Percentiles rank a stretch among this genome's conserved stretches.
Evolutionary conservation across 805 yeast genomes (phyloP).

Genomic region (Cyberlindnera suaveolens): DNA sequence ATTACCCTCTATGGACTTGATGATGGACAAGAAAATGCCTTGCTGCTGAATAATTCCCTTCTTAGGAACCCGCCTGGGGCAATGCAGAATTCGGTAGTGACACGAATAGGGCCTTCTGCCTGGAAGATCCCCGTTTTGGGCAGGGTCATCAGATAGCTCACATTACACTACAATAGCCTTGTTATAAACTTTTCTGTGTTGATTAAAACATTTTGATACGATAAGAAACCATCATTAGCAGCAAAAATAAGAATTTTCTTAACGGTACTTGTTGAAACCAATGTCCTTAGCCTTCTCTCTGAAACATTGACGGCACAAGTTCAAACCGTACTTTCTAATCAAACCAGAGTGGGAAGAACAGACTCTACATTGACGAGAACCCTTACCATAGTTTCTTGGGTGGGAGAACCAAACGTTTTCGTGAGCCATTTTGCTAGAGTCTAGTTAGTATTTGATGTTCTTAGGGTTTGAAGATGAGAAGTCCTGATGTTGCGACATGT

Average conservation of each 20-base stretch:
- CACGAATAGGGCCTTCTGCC: neutral
- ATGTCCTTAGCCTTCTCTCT: slow-evolving; percentile 99
- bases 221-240: slow-evolving; percentile 15
- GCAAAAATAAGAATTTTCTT: slow-evolving; percentile 30
- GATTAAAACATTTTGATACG: slow-evolving; percentile 15
- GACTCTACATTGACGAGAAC: slow-evolving; percentile 99
- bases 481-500: too few relatives aligned
- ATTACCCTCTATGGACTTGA: too few relatives aligned
- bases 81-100: neutral
- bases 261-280: slow-evolving; percentile 99
- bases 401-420: slow-evolving; percentile 99
- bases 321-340: slow-evolving; percentile 99
- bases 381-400: slow-evolving; percentile 99
- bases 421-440: slow-evolving; percentile 87
- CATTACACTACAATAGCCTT: neutral
- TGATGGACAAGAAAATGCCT: too few relatives aligned
- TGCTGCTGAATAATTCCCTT: neutral
- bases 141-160: neutral
- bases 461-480: neutral
- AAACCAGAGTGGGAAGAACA: slow-evolving; percentile 98
- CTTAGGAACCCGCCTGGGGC: neutral
- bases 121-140: neutral
- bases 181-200: slow-evolving; percentile 1
- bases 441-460: slow-evolving; percentile 16
- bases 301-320: slow-evolving; percentile 99